These are phyloP conservation scores for Hanseniaspora thailandica DNA, from an alignment of 805 yeast genomes.

Conservation along the genomic window DNA sequence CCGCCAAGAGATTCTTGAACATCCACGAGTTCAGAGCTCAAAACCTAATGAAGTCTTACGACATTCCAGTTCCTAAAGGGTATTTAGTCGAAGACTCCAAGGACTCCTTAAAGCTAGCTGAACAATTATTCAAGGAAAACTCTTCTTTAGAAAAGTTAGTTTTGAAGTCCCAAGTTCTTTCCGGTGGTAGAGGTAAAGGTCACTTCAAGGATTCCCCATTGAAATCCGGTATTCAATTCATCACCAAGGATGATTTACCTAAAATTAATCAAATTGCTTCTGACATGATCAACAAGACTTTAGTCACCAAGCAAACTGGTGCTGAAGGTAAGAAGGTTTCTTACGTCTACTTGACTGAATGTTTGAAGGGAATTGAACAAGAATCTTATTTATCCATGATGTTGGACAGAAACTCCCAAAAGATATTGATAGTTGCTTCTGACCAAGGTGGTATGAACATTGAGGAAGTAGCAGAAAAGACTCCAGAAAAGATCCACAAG, in stretches of 20 bases:
- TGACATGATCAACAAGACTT: slow-evolving; percentile 83
- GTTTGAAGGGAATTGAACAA: slow-evolving; percentile 58
- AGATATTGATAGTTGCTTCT: slow-evolving; percentile 89
- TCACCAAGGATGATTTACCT: slow-evolving; percentile 63
- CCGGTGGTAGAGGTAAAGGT: slow-evolving; percentile 99
- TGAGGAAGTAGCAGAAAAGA: slow-evolving; percentile 90
- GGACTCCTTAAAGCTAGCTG: slow-evolving; percentile 76
- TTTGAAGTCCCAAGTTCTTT: slow-evolving; percentile 93
- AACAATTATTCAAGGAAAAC: slow-evolving; percentile 34
- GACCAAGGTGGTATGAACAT: slow-evolving; percentile 99
- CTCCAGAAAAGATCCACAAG: slow-evolving; percentile 85
- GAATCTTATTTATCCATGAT: slow-evolving; percentile 93
- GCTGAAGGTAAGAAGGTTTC: slow-evolving; percentile 93
- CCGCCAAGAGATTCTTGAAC: slow-evolving; percentile 56
- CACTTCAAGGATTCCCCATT: slow-evolving; percentile 80
- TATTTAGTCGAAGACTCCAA: slow-evolving; percentile 78
- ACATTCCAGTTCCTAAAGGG: slow-evolving; percentile 87
- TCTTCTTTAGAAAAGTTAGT: slow-evolving; percentile 67
- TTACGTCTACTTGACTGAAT: slow-evolving; percentile 91
- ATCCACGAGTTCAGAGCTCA: slow-evolving; percentile 96
- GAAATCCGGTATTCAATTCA: slow-evolving; percentile 92
- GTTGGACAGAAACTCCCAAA: slow-evolving; percentile 84
- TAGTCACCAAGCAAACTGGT: slow-evolving; percentile 97
- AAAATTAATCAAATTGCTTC: slow-evolving; percentile 54
- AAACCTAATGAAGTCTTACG: slow-evolving; percentile 66